phyloP scores from a whole-genome alignment of 805 yeast genomes.

The Spencermartinsiella europaea region DNA sequence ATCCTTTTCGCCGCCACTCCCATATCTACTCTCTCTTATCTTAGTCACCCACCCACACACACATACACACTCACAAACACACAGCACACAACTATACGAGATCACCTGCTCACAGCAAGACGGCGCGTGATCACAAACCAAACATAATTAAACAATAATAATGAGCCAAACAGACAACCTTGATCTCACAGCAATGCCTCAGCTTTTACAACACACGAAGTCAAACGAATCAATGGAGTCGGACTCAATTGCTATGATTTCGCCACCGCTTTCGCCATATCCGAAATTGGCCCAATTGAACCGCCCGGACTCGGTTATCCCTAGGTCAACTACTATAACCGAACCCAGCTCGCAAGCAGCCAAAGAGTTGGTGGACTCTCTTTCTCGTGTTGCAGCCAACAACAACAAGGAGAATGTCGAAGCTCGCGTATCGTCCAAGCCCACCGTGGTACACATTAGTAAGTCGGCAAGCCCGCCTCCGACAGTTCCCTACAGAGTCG shows the following conservation, averaged over 20 bases:
- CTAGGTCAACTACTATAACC: neutral
- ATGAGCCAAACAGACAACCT: neutral
- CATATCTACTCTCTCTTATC: too few species aligned
- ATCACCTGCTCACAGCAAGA: neutral
- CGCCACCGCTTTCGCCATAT: conserved; percentile 32
- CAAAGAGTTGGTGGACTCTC: neutral
- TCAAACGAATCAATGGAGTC: neutral
- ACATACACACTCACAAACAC: neutral
- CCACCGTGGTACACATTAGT: neutral
- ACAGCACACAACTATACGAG: neutral
- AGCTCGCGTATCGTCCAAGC: neutral
- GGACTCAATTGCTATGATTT: conserved; percentile 24
- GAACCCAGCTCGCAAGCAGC: neutral
- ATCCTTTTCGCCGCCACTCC: too few species aligned
- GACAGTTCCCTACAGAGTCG: conserved; percentile 11
- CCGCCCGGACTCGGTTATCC: conserved; percentile 1
- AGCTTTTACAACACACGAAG: conserved; percentile 1
- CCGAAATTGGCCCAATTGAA: conserved; percentile 18
- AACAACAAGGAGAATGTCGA: neutral
- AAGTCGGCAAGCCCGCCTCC: neutral
- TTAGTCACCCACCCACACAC: neutral
- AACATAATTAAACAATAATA: neutral
- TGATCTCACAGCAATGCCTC: neutral
- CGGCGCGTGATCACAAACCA: neutral
- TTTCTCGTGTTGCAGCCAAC: neutral